Evolutionary conservation across 352 stramenopile species (phyloP).

Genomic region (Phytopythium litorale): DNA sequence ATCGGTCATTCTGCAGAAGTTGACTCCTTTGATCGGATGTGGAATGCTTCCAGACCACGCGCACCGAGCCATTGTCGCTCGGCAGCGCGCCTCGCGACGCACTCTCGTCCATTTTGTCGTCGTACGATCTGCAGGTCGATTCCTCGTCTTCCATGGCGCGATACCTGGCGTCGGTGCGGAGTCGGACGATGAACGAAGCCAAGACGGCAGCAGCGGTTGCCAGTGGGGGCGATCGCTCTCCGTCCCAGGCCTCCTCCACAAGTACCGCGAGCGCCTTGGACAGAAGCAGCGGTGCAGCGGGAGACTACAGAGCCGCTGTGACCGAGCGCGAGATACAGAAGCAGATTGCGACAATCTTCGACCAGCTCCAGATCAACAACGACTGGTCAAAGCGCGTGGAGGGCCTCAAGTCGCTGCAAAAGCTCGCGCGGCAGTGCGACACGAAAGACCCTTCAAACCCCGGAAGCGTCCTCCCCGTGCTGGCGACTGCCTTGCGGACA

Average conservation of each 20-base stretch:
- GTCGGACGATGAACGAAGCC: constrained; percentile 32
- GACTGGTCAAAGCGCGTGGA: constrained; percentile 80
- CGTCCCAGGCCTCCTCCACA: constrained; percentile 35
- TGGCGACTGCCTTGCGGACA: constrained; percentile 42
- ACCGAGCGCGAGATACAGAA: constrained; percentile 60
- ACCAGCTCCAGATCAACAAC: constrained; percentile 60
- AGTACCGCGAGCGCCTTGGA: constrained; percentile 28
- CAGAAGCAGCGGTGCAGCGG: constrained; percentile 4
- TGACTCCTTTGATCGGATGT: not conserved
- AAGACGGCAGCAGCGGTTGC: constrained; percentile 15
- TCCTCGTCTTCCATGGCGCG: constrained; percentile 53
- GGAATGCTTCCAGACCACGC: not conserved
- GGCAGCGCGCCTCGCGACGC: constrained; percentile 13
- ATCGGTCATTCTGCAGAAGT: not conserved
- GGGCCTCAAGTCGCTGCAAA: constrained; percentile 56
- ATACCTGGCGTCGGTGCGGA: constrained; percentile 47
- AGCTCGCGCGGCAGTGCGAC: constrained; percentile 43
- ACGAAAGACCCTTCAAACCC: constrained; percentile 21
- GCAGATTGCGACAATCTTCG: constrained; percentile 44
- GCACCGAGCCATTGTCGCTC: not conserved
- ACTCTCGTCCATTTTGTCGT: constrained; percentile 43
- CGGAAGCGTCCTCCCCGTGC: constrained; percentile 7
- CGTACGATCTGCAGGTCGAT: constrained; percentile 33
- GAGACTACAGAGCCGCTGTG: constrained; percentile 8
- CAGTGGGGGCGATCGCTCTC: constrained; percentile 25